Conservation (phyloP, 306 rosid genomes). For the Potentilla sterilis region DNA sequence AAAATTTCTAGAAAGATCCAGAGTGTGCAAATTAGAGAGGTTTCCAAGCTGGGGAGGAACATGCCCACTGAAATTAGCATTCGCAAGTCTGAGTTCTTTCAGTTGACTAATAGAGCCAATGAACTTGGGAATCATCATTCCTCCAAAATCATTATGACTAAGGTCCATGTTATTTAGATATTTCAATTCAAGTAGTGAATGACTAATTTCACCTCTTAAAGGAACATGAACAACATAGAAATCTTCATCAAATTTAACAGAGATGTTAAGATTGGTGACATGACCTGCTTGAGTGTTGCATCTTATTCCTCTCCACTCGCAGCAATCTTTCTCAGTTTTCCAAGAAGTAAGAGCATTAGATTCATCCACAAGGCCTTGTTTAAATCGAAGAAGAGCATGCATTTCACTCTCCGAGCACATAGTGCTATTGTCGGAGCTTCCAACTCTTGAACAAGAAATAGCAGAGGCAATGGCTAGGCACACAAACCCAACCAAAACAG, state of each 20-base stretch:
- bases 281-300: not conserved
- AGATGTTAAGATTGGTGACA: not conserved
- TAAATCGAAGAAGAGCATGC: not conserved
- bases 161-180: not conserved
- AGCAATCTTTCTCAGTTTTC: not conserved
- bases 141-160: not conserved
- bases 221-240: no score
- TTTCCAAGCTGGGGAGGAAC: not conserved
- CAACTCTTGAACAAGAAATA: not conserved
- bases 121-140: not conserved
- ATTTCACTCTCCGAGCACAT: not conserved
- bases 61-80: not conserved
- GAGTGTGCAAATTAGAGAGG: not conserved
- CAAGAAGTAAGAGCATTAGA: not conserved
- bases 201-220: not conserved
- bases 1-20: not conserved
- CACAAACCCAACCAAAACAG: not conserved
- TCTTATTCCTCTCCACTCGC: not conserved
- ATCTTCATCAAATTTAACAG: not conserved
- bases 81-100: not conserved
- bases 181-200: not conserved
- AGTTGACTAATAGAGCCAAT: not conserved
- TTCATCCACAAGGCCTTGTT: not conserved
- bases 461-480: not conserved
- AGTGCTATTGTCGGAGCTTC: not conserved